A percentile compares a stretch with the other conserved stretches of the same genome.
phyloP scores from a whole-genome alignment of 495 filamentous ascomycete genomes.

The Cladorrhinum samala region DNA sequence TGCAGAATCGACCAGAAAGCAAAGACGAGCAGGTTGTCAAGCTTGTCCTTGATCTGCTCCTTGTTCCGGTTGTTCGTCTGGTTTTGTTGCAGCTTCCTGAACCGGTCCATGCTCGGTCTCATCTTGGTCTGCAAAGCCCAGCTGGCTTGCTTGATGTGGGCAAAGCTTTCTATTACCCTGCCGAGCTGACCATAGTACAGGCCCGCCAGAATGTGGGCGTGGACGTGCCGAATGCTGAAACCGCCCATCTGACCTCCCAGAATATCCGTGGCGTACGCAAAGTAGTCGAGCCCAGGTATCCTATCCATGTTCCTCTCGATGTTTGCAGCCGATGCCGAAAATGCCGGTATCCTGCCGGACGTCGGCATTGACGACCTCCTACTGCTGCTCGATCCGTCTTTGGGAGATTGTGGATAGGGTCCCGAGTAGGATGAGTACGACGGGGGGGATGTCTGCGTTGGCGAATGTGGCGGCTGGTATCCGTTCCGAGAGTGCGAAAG shows the following conservation, averaged over 20 bases:
- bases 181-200: conserved; percentile 84
- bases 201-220: conserved; percentile 79
- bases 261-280: conserved; percentile 80
- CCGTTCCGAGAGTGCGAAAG: conserved; percentile 47
- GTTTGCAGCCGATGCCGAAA: conserved; percentile 17
- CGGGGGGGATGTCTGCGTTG: conserved; percentile 44
- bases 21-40: conserved; percentile 58
- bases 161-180: conserved; percentile 82
- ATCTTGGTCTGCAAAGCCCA: conserved; percentile 70
- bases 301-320: conserved; percentile 68
- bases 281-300: conserved; percentile 85
- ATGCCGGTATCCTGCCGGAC: conserved; percentile 31
- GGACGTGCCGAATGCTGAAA: conserved; percentile 72
- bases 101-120: conserved; percentile 49
- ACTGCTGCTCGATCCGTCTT: conserved; percentile 35
- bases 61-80: conserved; percentile 1
- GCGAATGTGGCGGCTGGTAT: conserved; percentile 33
- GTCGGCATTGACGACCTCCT: conserved; percentile 31
- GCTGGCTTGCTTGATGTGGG: conserved; percentile 76
- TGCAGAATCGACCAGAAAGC: conserved; percentile 94
- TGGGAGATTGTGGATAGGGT: conserved; percentile 42
- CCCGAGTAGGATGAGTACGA: conserved; percentile 30
- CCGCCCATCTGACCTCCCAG: conserved; percentile 72
- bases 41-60: conserved; percentile 23
- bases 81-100: conserved; percentile 30